A percentile compares a stretch with the other conserved stretches of the same genome.
These are phyloP conservation scores for Oleoguttula mirabilis DNA, from an alignment of 495 filamentous ascomycete species.

Conservation along the genomic window DNA sequence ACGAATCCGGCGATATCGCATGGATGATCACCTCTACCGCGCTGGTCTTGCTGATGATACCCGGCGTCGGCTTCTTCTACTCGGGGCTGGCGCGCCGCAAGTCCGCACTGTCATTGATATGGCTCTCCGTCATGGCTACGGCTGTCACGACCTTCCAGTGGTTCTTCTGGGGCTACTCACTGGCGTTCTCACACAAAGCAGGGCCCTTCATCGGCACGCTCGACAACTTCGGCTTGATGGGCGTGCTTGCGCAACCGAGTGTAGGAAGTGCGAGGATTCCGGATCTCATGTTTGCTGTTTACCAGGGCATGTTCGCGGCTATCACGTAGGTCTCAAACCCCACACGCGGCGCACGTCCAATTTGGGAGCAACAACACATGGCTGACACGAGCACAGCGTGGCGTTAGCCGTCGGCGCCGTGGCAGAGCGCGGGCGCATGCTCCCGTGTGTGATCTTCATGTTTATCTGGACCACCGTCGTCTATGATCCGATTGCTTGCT, in stretches of 20 bases:
- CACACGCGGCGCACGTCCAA: constrained; percentile 39
- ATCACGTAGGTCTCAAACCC: constrained; percentile 85
- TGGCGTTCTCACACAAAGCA: constrained; percentile 80
- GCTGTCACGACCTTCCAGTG: constrained; percentile 89
- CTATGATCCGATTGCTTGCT: constrained; percentile 45
- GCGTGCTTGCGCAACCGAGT: constrained; percentile 69
- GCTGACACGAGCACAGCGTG: constrained; percentile 38
- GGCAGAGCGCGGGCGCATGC: constrained; percentile 87
- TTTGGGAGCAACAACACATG: background rate
- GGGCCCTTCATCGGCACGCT: constrained; percentile 77
- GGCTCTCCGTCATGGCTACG: constrained; percentile 92
- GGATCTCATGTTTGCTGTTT: constrained; percentile 83
- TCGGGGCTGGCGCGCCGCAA: constrained; percentile 94
- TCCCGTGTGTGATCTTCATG: constrained; percentile 90
- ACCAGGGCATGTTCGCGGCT: constrained; percentile 95
- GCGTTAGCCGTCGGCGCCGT: constrained; percentile 86
- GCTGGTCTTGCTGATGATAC: constrained; percentile 94
- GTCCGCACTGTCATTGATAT: constrained; percentile 87
- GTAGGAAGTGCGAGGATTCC: constrained; percentile 72
- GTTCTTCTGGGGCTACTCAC: constrained; percentile 97
- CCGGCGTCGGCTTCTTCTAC: constrained; percentile 98
- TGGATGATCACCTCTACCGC: constrained; percentile 84
- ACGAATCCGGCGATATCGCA: constrained; percentile 73
- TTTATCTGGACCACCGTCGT: constrained; percentile 92
- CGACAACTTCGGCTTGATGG: constrained; percentile 71